Percentiles rank a stretch among this genome's conserved stretches.
Conservation (phyloP, 2,329 filamentous ascomycete species). For the Trichophyton simii region DNA sequence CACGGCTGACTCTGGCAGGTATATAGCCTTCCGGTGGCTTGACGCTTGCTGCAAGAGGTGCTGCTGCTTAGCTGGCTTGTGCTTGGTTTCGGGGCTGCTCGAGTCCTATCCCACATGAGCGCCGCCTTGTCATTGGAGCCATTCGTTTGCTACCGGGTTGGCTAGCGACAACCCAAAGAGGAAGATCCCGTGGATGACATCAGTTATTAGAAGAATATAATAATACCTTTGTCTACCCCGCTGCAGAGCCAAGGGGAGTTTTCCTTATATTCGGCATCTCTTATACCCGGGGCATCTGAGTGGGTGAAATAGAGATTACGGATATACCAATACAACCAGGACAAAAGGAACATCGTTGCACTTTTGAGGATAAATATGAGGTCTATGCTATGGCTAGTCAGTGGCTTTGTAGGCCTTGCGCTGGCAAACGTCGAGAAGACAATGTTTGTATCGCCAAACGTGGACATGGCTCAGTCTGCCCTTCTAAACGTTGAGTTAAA, state of each 20-base stretch:
- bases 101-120: background rate
- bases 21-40: background rate
- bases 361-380: background rate
- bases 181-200: background rate
- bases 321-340: background rate
- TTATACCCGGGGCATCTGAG: background rate
- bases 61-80: background rate
- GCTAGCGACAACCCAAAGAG: background rate
- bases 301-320: background rate
- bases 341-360: background rate
- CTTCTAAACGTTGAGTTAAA: slow-evolving; percentile 51
- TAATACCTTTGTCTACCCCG: background rate
- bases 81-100: background rate
- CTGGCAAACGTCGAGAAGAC: slow-evolving; percentile 78
- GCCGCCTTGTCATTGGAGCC: background rate
- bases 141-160: background rate
- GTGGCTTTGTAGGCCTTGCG: slow-evolving; percentile 10
- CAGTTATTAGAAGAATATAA: background rate
- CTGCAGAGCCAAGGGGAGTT: background rate
- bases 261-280: background rate
- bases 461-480: slow-evolving; percentile 44
- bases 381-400: background rate
- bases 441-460: slow-evolving; percentile 69
- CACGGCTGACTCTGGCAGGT: background rate
- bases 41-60: background rate